Base-by-base conservation (phyloP, 2,329 filamentous ascomycete species). In the Fusarium nanum region DNA sequence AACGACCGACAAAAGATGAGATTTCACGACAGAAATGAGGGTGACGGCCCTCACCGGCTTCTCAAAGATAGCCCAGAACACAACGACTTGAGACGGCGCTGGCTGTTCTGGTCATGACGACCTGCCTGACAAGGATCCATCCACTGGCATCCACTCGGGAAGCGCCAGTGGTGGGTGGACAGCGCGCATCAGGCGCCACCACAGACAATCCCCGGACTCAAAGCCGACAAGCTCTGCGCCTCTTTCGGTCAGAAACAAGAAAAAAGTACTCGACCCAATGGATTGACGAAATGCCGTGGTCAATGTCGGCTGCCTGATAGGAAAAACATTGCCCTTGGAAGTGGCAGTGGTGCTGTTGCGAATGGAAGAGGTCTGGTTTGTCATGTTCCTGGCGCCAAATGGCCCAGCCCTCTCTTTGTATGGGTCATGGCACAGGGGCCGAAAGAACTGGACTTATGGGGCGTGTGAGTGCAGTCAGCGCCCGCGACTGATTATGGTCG, bases 151-250 rank as follows among this genome's bases (percentile, higher is more conserved):
- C 74, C 74, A 76, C 74, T 70, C 63, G 70, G 71, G 72, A 76
- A 76, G 71, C 74, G 71, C 73, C 74, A 76, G 55, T 72, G 68
- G 65, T 71, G 68, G 69, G 74, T 73, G 74, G 71, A 71, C 73
- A 75, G 65, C 73, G 72, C 67, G 73, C 73, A 76, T 73, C 68
- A 73, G 71, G 72, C 74, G 73, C 74, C 74, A 76, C 74, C 71
- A 64, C 71, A 73, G 67, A 64, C 68, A 72, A 74, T 73, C 71
- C 71, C 73, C 69, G 60, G 73, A 70, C 68, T 74, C 68, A 72
- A 75, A 74, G 64, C 71, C 66, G 56, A 69, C 67, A 70, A 67
- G 67, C 71, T 72, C 68, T 73, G 71, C 64, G 66, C 70, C 69
- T 60, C 68, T 67, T 65, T 63, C 54, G 41, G 49, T 60, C 42